Evolutionary conservation across 768 basidiomycete species (phyloP), one percentile per base, ranked within the genome.

Genomic region (Ramaria sp.): DNA sequence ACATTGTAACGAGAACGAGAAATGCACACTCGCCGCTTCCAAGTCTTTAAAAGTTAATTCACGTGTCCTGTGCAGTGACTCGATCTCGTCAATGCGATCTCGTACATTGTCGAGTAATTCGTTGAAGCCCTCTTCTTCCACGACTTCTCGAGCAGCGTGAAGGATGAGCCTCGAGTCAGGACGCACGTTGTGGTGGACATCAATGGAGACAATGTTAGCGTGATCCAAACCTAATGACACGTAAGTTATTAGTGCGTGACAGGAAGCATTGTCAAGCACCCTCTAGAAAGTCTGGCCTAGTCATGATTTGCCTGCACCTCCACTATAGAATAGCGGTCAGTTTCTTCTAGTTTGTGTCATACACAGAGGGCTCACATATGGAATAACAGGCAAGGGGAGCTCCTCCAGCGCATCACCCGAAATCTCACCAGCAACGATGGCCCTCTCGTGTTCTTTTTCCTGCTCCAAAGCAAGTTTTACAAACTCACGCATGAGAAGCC

Each of bases 61-160:
- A 55, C 84, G 70, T 22, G 87, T 89, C 41, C 87, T 75, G 59
- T 87, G 86, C 55, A 91, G 63, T 65, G 83, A 85, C 69, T 94
- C 91, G 61, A 94, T 93, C 66, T 88, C 84, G 65, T 91, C 86
- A 38, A 93, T 80, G 13, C 92, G 74, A 56, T 78, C 78, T 48
- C 86, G 73, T 5, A 90, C 89, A 50, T 72, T 73, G 57, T 88
- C 77, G 16, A 90, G 73, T 34, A 82, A 63, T n/a, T 87, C 83
- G 48, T 91, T 82, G 62, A 94, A 93, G 8, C 79, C 88, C 45
- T 84, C 80, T 64, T 83, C 83, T 22, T 77, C 73, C 16, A 82
- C 81, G 5, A 90, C 82, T 60, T 82, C 73, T 59, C 77, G 72
- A 34, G 86, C 86, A 48, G 87, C 83, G 51, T 79, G 79, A 5